Evolutionary conservation across 306 rosid species (phyloP).

Genomic region (Cyclanthera cordifolia): DNA sequence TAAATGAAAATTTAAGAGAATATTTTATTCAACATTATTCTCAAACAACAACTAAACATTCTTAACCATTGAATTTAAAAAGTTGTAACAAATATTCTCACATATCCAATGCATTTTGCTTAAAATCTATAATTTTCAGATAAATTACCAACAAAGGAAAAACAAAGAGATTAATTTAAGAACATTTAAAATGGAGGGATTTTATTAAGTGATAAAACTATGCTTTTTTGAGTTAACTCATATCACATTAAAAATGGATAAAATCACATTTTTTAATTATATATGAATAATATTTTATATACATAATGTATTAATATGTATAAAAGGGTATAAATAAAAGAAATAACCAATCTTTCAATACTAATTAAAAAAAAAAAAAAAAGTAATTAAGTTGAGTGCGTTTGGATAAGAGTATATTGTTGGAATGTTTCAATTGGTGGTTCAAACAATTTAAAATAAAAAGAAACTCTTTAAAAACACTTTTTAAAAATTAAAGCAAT

Average conservation of each 20-base stretch:
- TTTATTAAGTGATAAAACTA: too few relatives aligned
- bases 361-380: not conserved
- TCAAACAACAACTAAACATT: not conserved
- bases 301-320: too few relatives aligned
- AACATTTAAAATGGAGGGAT: too few relatives aligned
- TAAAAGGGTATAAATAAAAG: not conserved
- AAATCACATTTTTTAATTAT: not conserved
- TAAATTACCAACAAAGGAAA: not conserved
- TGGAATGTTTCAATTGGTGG: constrained; percentile 3
- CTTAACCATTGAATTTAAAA: not conserved
- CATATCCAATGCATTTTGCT: not conserved
- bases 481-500: not conserved
- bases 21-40: not conserved
- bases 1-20: not conserved
- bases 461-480: not conserved
- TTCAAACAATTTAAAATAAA: not conserved
- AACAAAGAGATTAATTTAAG: not conserved
- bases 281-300: not conserved
- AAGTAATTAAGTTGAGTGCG: constrained; percentile 1
- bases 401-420: constrained; percentile 7
- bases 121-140: not conserved
- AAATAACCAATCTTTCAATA: not conserved
- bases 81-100: not conserved
- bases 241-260: not conserved
- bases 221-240: too few relatives aligned